These are phyloP conservation scores for Coniferiporia weirii DNA, from an alignment of 1,284 basidiomycete genomes.

Conservation along the genomic window DNA sequence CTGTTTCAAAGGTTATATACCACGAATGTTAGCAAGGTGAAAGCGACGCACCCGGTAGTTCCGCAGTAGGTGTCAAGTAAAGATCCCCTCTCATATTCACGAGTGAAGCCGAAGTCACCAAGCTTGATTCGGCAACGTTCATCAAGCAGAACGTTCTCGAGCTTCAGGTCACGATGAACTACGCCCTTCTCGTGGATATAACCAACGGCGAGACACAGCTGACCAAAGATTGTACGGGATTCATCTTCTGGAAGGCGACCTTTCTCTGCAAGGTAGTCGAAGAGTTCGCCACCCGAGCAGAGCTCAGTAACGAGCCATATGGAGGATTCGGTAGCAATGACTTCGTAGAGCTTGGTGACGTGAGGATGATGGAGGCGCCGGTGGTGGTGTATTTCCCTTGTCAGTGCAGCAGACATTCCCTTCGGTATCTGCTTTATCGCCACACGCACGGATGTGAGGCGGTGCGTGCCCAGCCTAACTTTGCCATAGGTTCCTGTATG, in stretches of 20 bases:
- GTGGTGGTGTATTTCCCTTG: conserved; percentile 97
- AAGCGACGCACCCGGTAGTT: conserved; percentile 66
- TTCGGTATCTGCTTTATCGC: conserved; percentile 99
- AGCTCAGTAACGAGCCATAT: conserved; percentile 99
- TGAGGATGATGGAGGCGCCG: conserved; percentile 93
- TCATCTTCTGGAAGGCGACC: conserved; percentile 83
- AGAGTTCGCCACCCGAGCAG: conserved; percentile 93
- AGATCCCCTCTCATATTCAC: conserved; percentile 83
- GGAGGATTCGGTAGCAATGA: conserved; percentile 90
- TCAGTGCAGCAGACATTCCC: conserved; percentile 82
- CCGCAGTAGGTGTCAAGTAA: conserved; percentile 96
- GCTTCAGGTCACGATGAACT: conserved; percentile 92
- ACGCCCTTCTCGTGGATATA: conserved; percentile 89
- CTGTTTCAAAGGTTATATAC: conserved; percentile 21
- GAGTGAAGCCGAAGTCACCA: conserved; percentile 94
- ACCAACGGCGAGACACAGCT: conserved; percentile 93
- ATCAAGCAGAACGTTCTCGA: conserved; percentile 93
- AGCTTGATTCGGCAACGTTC: conserved; percentile 85
- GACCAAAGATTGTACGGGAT: conserved; percentile 82
- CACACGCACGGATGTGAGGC: conserved; percentile 82
- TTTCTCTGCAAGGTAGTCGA: conserved; percentile 96
- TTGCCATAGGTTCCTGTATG: conserved; percentile 83
- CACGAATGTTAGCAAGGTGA: background rate
- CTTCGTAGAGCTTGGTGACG: conserved; percentile 94
- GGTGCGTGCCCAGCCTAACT: conserved; percentile 89